Evolutionary conservation across 2,329 filamentous ascomycete genomes (phyloP).

Genomic region (Diaporthe australafricana): DNA sequence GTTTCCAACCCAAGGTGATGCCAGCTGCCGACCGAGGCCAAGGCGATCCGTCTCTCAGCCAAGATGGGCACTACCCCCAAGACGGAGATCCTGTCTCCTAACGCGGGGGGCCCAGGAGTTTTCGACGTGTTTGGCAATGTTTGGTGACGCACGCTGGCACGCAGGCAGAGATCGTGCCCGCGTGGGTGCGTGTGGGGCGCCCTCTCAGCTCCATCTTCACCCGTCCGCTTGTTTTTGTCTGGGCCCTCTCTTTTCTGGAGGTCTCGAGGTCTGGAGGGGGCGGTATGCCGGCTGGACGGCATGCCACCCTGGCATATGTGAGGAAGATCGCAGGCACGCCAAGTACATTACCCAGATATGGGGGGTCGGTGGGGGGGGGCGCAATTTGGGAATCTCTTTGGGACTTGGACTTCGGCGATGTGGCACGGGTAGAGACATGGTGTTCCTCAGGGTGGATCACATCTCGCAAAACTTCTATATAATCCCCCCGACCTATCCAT

Average conservation of each 20-base stretch:
- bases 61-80: constrained; percentile 18
- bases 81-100: constrained; percentile 16
- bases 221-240: constrained; percentile 20
- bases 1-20: constrained; percentile 2
- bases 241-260: constrained; percentile 6
- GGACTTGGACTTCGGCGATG: constrained; percentile 4
- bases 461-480: constrained; percentile 19
- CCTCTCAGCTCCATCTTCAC: constrained; percentile 24
- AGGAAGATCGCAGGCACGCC: constrained; percentile 20
- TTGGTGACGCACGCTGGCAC: constrained; percentile 21
- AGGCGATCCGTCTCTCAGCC: constrained; percentile 30
- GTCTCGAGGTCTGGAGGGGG: constrained; percentile 2
- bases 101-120: not conserved
- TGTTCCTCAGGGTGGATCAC: constrained; percentile 9
- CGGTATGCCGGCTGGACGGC: constrained; percentile 24
- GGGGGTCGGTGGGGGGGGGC: not conserved
- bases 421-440: constrained; percentile 22
- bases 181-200: constrained; percentile 9
- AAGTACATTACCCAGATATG: constrained; percentile 21
- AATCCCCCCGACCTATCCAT: constrained; percentile 24
- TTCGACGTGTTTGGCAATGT: constrained; percentile 13
- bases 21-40: constrained; percentile 32
- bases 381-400: constrained; percentile 24
- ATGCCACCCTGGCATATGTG: constrained; percentile 26
- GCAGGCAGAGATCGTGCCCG: constrained; percentile 10